These are phyloP conservation scores for Choricystis sp. DNA, from an alignment of 139 green algal species.

Conservation along the genomic window DNA sequence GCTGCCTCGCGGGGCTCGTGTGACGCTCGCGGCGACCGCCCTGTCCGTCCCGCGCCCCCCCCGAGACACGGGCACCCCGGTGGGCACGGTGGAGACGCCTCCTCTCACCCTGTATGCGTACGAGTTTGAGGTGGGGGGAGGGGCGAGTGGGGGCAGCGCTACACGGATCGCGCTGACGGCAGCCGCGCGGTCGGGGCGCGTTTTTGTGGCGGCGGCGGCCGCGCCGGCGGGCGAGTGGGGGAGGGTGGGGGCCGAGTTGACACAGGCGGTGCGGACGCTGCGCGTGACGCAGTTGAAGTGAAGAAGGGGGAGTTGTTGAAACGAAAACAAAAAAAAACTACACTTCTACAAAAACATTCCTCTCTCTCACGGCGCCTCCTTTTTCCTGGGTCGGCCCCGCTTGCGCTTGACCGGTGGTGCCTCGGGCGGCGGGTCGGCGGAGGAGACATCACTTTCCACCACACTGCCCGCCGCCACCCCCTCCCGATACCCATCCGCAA, in stretches of 20 bases:
- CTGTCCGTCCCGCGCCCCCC: not conserved
- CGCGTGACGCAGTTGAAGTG: not conserved
- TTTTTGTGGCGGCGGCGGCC: not conserved
- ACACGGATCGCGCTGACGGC: not conserved
- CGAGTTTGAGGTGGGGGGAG: not conserved
- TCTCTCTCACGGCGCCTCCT: not conserved
- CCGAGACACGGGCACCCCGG: not conserved
- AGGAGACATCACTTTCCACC: not conserved
- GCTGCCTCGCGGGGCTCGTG: not conserved
- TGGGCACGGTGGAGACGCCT: not conserved
- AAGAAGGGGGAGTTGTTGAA: not conserved
- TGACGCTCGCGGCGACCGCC: not conserved
- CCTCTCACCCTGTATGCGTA: not conserved
- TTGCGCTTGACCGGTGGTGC: not conserved
- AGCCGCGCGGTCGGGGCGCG: too few species aligned
- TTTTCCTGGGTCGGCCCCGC: not conserved
- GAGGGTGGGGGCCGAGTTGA: not conserved
- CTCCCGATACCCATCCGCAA: conserved; percentile 31
- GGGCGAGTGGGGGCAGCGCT: too few species aligned
- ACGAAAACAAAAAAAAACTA: not conserved
- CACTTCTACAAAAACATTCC: too few species aligned
- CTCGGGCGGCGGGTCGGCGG: not conserved
- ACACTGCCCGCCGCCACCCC: conserved; percentile 10
- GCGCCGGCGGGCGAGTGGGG: not conserved
- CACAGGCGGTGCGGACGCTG: not conserved